Conservation (phyloP, 768 basidiomycete species). For the Panellus pusillus region DNA sequence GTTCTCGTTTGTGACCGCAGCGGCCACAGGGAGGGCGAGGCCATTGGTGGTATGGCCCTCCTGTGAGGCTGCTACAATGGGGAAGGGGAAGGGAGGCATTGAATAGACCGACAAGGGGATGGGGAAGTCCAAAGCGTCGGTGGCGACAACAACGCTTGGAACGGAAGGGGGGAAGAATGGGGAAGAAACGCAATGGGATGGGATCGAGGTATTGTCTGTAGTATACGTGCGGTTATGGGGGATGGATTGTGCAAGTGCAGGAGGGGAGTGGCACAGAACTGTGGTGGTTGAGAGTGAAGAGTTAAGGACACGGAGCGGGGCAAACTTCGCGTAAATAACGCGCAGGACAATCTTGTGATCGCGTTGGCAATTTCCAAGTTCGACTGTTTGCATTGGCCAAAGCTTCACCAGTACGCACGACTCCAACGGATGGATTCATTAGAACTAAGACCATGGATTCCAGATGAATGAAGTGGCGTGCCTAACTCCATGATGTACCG, state of each 20-base stretch:
- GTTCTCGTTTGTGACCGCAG: no score
- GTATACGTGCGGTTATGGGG: background rate
- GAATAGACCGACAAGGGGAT: no score
- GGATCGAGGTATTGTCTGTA: background rate
- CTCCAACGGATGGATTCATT: background rate
- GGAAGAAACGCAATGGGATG: background rate
- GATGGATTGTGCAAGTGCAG: no score
- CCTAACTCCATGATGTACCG: constrained; percentile 6
- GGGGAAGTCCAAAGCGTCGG: no score
- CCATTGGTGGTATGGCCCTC: no score
- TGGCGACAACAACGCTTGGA: no score
- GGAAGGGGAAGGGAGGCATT: no score
- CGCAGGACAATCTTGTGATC: background rate
- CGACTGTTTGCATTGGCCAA: background rate
- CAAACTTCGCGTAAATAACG: constrained; percentile 3
- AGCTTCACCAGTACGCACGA: background rate
- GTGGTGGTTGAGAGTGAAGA: background rate
- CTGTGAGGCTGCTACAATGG: no score
- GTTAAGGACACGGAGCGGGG: constrained; percentile 6
- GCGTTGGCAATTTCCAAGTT: background rate
- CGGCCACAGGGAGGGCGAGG: no score
- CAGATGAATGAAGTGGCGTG: constrained; percentile 16
- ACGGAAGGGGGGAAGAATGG: background rate
- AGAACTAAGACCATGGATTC: background rate
- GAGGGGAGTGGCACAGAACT: background rate